Evolutionary conservation across 306 rosid species (phyloP).

Genomic region (Trifolium pratense): DNA sequence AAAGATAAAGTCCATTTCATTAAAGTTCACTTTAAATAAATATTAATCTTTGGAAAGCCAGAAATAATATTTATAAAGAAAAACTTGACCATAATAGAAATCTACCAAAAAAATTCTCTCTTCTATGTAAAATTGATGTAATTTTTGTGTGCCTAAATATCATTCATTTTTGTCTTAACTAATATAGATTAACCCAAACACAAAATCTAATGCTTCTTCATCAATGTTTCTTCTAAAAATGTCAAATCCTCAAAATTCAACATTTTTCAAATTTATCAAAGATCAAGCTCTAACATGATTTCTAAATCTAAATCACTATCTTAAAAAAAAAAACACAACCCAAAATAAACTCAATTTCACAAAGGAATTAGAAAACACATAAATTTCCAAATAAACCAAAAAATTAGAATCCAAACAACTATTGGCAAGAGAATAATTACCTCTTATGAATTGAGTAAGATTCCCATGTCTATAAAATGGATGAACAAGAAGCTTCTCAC

Average conservation of each 20-base stretch:
- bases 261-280: conserved; percentile 26
- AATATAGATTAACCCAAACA: conserved; percentile 5
- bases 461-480: conserved; percentile 76
- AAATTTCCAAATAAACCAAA: conserved; percentile 23
- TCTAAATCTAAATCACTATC: conserved; percentile 15
- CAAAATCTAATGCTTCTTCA: conserved; percentile 16
- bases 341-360: conserved; percentile 16
- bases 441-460: conserved; percentile 79
- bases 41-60: background rate
- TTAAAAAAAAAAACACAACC: conserved; percentile 29
- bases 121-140: background rate
- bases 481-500: conserved; percentile 94
- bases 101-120: conserved; percentile 20
- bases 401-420: conserved; percentile 25
- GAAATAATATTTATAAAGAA: conserved; percentile 1
- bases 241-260: conserved; percentile 33
- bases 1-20: conserved; percentile 5
- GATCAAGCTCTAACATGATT: conserved; percentile 26
- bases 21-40: conserved; percentile 12
- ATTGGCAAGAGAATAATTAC: conserved; percentile 45
- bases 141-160: background rate
- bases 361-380: conserved; percentile 19
- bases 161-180: background rate
- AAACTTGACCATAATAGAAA: background rate
- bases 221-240: conserved; percentile 9